A percentile compares a stretch with the other conserved stretches of the same genome.
Conservation (phyloP, 495 filamentous ascomycete species). For the Daldinia concentrica region DNA sequence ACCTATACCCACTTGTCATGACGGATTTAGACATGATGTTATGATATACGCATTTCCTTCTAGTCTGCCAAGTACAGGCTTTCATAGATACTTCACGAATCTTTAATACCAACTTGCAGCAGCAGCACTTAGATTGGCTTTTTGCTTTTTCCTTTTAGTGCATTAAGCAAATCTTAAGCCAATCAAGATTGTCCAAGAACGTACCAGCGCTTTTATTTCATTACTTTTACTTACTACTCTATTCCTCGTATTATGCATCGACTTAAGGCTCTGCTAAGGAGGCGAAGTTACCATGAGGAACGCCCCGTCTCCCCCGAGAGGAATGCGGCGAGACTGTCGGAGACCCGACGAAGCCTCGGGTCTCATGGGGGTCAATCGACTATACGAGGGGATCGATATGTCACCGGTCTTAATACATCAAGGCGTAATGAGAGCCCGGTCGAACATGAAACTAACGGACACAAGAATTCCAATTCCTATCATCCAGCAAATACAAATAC, state of each 20-base stretch:
- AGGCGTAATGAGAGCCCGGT: background rate
- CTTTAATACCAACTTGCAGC: background rate
- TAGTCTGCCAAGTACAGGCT: background rate
- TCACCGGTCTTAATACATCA: background rate
- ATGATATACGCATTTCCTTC: background rate
- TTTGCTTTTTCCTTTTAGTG: background rate
- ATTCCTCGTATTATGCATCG: constrained; percentile 6
- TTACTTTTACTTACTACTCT: background rate
- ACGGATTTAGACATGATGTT: background rate
- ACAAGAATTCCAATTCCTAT: background rate
- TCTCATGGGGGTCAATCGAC: background rate
- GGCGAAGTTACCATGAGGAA: constrained; percentile 7
- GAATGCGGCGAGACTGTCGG: background rate
- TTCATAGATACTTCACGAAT: background rate
- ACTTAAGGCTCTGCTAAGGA: constrained; percentile 16
- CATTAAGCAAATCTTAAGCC: background rate
- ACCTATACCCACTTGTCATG: constrained; percentile 3
- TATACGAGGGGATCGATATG: background rate
- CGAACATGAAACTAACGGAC: background rate
- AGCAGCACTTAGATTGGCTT: background rate
- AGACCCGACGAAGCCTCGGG: background rate
- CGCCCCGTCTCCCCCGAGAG: background rate
- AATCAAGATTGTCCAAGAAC: background rate
- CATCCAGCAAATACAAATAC: background rate
- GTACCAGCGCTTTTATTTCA: background rate